phyloP scores from a whole-genome alignment of 768 basidiomycete species.

The Tylopilus plumbeoviolaceoides region DNA sequence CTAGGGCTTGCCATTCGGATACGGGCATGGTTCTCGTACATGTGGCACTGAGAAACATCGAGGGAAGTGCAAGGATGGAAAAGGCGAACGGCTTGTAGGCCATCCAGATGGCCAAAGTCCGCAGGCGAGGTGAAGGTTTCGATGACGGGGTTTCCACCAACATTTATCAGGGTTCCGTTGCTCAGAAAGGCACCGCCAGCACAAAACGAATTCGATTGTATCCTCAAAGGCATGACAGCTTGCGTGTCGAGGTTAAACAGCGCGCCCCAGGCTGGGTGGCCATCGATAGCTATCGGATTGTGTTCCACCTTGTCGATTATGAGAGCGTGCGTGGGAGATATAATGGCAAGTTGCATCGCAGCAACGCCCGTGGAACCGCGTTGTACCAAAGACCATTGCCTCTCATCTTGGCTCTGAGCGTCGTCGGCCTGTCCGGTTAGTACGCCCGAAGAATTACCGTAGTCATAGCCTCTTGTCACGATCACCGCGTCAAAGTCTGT shows the following conservation, averaged over 20 bases:
- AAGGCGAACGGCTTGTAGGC: conserved; percentile 68
- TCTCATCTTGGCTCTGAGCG: not conserved
- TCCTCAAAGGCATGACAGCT: conserved; percentile 52
- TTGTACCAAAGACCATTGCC: conserved; percentile 56
- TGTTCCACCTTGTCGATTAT: conserved; percentile 85
- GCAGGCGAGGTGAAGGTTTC: conserved; percentile 57
- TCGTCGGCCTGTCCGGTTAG: not conserved
- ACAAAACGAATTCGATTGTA: conserved; percentile 83
- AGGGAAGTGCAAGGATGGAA: conserved; percentile 61
- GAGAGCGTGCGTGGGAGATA: conserved; percentile 66
- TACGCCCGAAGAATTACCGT: not conserved
- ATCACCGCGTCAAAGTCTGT: conserved; percentile 66
- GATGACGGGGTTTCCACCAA: conserved; percentile 80
- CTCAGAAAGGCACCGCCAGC: conserved; percentile 75
- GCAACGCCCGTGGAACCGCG: conserved; percentile 70
- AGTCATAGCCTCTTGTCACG: conserved; percentile 44
- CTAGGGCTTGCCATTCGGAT: conserved; percentile 74
- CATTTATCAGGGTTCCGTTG: conserved; percentile 74
- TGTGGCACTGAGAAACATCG: conserved; percentile 46
- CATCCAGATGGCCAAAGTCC: conserved; percentile 74
- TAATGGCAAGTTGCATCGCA: conserved; percentile 72
- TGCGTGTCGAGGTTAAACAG: conserved; percentile 68
- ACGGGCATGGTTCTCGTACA: conserved; percentile 60
- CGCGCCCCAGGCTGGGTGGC: conserved; percentile 80
- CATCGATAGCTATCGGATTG: conserved; percentile 68